Conservation (phyloP, 2,329 filamentous ascomycete genomes). For the Helotiales sp. region DNA sequence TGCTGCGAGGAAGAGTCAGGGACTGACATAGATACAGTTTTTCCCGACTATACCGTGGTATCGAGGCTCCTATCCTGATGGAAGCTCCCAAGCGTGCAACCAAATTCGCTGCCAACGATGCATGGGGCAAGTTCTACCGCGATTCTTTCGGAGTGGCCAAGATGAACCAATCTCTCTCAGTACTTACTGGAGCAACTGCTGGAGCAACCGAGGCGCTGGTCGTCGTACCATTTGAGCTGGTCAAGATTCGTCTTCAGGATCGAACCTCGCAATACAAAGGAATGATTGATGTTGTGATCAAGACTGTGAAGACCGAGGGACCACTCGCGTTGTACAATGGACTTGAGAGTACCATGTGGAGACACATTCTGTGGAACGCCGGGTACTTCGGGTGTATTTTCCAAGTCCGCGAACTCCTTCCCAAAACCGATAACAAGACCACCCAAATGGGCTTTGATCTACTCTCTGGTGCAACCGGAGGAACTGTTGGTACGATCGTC, state of each 20-base stretch:
- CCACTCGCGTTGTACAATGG: conserved; percentile 92
- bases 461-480: conserved; percentile 83
- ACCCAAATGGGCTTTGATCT: conserved; percentile 86
- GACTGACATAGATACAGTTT: conserved; percentile 56
- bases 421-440: conserved; percentile 78
- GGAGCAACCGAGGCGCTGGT: conserved; percentile 96
- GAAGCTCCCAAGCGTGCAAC: conserved; percentile 95
- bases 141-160: conserved; percentile 81
- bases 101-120: conserved; percentile 99
- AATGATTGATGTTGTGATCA: conserved; percentile 77
- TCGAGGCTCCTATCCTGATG: conserved; percentile 95
- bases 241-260: conserved; percentile 98
- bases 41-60: conserved; percentile 93
- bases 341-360: conserved; percentile 95
- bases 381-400: conserved; percentile 99
- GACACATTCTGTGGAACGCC: conserved; percentile 91
- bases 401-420: conserved; percentile 87
- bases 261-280: conserved; percentile 89
- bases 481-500: conserved; percentile 86
- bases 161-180: conserved; percentile 89
- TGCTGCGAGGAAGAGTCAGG: not conserved
- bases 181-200: conserved; percentile 91
- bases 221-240: conserved; percentile 95
- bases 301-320: conserved; percentile 85
- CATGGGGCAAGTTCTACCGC: conserved; percentile 95